Percentiles rank a stretch among this genome's conserved stretches.
Evolutionary conservation across 108 stramenopile species (phyloP).

Genomic region (Cyclotella baltica): DNA sequence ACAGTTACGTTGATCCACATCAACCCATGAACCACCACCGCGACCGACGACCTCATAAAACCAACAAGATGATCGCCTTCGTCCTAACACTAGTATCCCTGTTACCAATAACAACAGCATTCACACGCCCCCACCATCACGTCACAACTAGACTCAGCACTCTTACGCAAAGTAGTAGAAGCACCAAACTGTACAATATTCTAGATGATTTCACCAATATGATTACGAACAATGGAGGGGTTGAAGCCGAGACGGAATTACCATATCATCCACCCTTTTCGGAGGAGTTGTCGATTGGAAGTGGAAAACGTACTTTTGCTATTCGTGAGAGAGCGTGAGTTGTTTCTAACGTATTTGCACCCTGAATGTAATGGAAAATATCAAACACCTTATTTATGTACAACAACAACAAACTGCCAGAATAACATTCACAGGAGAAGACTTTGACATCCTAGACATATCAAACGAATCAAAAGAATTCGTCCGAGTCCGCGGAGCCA

Average conservation of each 20-base stretch:
- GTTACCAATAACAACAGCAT: background rate
- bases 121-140: background rate
- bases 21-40: no score
- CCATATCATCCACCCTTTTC: conserved; percentile 65
- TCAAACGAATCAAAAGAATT: conserved; percentile 40
- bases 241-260: conserved; percentile 46
- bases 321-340: conserved; percentile 43
- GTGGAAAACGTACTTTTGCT: conserved; percentile 38
- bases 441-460: conserved; percentile 72
- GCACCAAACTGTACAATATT: background rate
- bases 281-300: conserved; percentile 23
- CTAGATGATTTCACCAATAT: background rate
- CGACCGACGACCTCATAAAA: no score
- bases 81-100: background rate
- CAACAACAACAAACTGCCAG: background rate
- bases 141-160: background rate
- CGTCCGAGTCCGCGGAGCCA: conserved; percentile 71
- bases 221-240: conserved; percentile 11
- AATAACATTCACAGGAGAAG: conserved; percentile 77
- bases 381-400: background rate
- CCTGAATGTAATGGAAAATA: background rate
- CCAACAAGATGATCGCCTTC: no score
- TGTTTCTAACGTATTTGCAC: background rate
- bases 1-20: no score
- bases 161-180: background rate